phyloP scores from a whole-genome alignment of 116 monocot species.

The Iris pallida region DNA sequence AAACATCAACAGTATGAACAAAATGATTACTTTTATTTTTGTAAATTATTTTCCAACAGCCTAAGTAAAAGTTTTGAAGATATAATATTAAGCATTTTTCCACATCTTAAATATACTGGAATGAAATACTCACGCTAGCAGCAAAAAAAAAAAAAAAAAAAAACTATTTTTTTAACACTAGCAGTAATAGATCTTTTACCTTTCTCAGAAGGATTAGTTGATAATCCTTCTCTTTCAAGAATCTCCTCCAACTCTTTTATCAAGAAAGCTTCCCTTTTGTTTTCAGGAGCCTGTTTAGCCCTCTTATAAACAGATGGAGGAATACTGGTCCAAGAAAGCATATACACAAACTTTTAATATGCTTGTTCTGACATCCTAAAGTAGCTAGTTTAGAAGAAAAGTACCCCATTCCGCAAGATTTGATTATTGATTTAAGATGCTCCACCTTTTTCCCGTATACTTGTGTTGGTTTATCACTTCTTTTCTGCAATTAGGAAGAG shows the following conservation, averaged over 20 bases:
- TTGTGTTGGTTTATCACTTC: constrained; percentile 45
- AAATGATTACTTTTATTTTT: too few species aligned
- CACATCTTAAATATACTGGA: too few species aligned
- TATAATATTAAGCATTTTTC: too few species aligned
- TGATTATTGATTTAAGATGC: constrained; percentile 79
- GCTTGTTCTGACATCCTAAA: constrained; percentile 3
- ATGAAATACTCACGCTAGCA: too few species aligned
- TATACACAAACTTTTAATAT: not conserved
- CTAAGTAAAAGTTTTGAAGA: too few species aligned
- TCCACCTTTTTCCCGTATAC: constrained; percentile 83
- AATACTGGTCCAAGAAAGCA: constrained; percentile 34
- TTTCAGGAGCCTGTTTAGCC: constrained; percentile 84
- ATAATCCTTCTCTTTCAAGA: constrained; percentile 85
- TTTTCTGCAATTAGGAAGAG: constrained; percentile 51
- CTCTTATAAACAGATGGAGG: constrained; percentile 85
- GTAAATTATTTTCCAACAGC: too few species aligned
- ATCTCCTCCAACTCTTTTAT: constrained; percentile 85
- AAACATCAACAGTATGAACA: too few species aligned
- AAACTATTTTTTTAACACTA: too few species aligned
- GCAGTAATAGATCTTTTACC: constrained; percentile 28
- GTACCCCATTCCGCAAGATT: constrained; percentile 89
- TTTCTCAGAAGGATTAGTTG: constrained; percentile 89
- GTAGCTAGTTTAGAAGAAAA: constrained; percentile 4
- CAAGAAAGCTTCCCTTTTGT: constrained; percentile 72
- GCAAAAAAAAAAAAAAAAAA: too few species aligned